Evolutionary conservation across 352 stramenopile species (phyloP), one percentile per base, ranked within the genome.

Genomic region (Globisporangium splendens): DNA sequence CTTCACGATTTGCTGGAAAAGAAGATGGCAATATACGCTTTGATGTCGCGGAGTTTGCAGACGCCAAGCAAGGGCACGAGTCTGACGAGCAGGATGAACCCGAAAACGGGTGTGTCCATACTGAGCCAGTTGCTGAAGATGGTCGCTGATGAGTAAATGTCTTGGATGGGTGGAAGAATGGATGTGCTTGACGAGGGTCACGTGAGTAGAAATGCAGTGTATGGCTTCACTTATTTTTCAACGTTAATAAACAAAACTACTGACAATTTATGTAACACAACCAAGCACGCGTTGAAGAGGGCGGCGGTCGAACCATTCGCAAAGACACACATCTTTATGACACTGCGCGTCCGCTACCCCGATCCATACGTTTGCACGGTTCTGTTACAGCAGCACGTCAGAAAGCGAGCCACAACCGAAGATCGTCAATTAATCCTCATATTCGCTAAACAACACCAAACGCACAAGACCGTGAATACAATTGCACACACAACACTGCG

Each of bases 1-100:
- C 58, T 91, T 15, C 63, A 79, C 33, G 71, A 84, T 20, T 53
- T 91, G 46, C 57, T 88, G 21, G 62, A 63, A 42, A 84, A 83
- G 52, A 86, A 84, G 53, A 57, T 83, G 65, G 75, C 83, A 18
- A 66, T 91, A 21, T 75, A 74, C 41, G 76, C 72, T n/a, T 31
- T 69, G 7, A 61, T 74, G 28, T 66, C 69, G 31, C 70, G 43
- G 52, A 41, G 55, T 28, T 20, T 63, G 18, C 20, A 35, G 39
- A 53, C 42, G 7, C 57, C 57, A 7, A 59, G 54, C 42, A 53
- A 41, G 12, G 35, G 52, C 33, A 73, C 31, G 46, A 86, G 73
- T 35, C 61, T 89, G 20, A 76, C 84, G 73, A 69, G 68, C 56
- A 86, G 85, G 61, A 80, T 89, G 68, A 83, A 86, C 68, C 81